Evolutionary conservation across 2,329 filamentous ascomycete species (phyloP).

Genomic region (Aspergillus sp.): DNA sequence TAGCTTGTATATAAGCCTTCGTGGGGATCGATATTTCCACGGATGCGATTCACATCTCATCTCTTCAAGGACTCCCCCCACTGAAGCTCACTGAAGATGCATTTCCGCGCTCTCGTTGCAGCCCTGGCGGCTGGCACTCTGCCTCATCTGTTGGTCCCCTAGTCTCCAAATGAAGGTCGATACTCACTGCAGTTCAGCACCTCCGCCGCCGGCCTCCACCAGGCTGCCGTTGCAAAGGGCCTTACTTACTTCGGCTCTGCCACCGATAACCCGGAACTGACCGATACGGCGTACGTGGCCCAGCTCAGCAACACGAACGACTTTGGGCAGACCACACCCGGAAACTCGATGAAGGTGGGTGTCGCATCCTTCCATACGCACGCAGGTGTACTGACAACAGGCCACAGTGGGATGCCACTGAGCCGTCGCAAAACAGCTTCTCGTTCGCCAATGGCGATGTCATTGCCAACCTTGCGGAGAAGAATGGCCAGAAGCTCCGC

Average conservation of each 20-base stretch:
- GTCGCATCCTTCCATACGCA: neutral
- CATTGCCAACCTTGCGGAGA: constrained; percentile 40
- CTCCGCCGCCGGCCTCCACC: constrained; percentile 23
- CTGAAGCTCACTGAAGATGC: constrained; percentile 11
- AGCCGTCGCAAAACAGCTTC: constrained; percentile 58
- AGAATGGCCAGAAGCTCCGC: constrained; percentile 51
- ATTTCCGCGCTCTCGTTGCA: constrained; percentile 15
- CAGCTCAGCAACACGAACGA: constrained; percentile 60
- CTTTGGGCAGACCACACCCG: constrained; percentile 65
- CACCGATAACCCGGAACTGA: constrained; percentile 56
- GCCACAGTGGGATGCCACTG: constrained; percentile 59
- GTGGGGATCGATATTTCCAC: too few species aligned
- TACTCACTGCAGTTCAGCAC: constrained; percentile 11
- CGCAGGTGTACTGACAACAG: neutral
- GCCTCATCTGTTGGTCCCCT: constrained; percentile 20
- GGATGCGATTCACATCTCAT: too few species aligned
- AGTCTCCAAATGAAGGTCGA: neutral
- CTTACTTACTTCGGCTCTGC: constrained; percentile 58
- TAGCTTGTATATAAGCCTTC: neutral
- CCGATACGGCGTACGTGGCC: constrained; percentile 54
- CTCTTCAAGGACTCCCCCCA: too few species aligned
- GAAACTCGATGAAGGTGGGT: constrained; percentile 57
- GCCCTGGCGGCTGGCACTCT: constrained; percentile 22
- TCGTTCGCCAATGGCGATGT: constrained; percentile 57
- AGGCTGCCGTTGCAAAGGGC: constrained; percentile 53